phyloP scores from a whole-genome alignment of 108 stramenopile genomes.

The Cyclostephanos tholiformis region DNA sequence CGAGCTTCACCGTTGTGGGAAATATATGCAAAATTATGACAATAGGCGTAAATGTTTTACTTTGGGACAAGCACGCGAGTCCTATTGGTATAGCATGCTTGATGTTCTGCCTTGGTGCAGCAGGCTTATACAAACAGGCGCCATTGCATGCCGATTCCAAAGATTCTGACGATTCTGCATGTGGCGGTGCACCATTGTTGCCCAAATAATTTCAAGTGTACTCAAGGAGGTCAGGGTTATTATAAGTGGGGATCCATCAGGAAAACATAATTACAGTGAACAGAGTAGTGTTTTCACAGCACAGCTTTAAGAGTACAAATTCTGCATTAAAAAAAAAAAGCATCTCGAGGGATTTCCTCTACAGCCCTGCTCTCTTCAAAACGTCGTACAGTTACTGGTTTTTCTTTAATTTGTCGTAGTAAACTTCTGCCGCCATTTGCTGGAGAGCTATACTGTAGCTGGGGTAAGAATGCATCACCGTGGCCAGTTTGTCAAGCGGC shows the following conservation, averaged over 20 bases:
- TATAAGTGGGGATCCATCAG: neutral
- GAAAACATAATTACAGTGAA: neutral
- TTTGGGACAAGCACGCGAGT: slow-evolving; percentile 72
- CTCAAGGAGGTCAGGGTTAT: neutral
- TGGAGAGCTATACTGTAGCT: slow-evolving; percentile 62
- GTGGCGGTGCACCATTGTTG: slow-evolving; percentile 23
- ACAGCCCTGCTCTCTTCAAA: slow-evolving; percentile 58
- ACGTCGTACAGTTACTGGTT: slow-evolving; percentile 36
- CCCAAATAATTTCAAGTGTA: slow-evolving; percentile 23
- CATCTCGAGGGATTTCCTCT: neutral
- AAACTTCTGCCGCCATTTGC: slow-evolving; percentile 63
- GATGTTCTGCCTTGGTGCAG: slow-evolving; percentile 57
- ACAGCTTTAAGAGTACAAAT: neutral
- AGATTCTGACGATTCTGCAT: slow-evolving; percentile 41
- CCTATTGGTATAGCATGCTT: slow-evolving; percentile 52
- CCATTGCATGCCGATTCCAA: slow-evolving; percentile 50
- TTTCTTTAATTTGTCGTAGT: slow-evolving; percentile 56
- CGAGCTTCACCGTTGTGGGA: slow-evolving; percentile 69
- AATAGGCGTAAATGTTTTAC: slow-evolving; percentile 55
- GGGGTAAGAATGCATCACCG: slow-evolving; percentile 67
- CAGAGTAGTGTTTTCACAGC: neutral
- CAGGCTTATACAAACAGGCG: slow-evolving; percentile 68
- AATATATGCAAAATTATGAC: slow-evolving; percentile 68
- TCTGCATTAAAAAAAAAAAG: neutral
- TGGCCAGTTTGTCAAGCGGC: slow-evolving; percentile 54